phyloP scores from a whole-genome alignment of 2,329 filamentous ascomycete species.

The Ceratocystis cubensis region DNA sequence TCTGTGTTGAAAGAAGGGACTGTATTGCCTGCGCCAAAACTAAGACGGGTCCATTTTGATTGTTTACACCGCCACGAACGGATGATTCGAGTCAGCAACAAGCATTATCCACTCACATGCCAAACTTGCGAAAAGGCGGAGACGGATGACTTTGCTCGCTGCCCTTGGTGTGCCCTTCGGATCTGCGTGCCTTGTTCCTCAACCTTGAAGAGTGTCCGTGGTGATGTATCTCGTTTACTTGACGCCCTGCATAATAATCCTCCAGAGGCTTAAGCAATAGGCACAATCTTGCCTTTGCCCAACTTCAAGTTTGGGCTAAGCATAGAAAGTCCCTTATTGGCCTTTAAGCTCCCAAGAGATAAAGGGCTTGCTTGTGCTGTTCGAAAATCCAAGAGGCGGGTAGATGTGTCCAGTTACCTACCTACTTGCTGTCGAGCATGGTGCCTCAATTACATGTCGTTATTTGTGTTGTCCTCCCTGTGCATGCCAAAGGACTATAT shows the following conservation, averaged over 20 bases:
- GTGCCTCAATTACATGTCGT: too few relatives aligned
- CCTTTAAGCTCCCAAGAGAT: neutral
- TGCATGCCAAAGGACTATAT: too few relatives aligned
- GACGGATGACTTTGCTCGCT: conserved; percentile 36
- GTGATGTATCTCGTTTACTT: conserved; percentile 30
- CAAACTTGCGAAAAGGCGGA: conserved; percentile 33
- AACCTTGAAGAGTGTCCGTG: conserved; percentile 31
- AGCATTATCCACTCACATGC: conserved; percentile 40
- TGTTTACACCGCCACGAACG: conserved; percentile 38
- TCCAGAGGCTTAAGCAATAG: neutral
- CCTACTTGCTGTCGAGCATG: too few relatives aligned
- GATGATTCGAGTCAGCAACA: conserved; percentile 39
- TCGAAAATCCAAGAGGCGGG: neutral
- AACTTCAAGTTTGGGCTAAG: neutral
- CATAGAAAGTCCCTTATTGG: neutral
- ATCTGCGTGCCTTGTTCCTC: conserved; percentile 39
- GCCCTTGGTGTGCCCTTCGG: conserved; percentile 39
- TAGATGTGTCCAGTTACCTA: too few relatives aligned
- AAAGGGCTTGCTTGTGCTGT: neutral
- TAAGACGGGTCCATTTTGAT: conserved; percentile 34
- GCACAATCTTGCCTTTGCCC: neutral
- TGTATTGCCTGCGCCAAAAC: conserved; percentile 32
- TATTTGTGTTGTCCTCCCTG: too few relatives aligned
- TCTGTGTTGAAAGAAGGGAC: conserved; percentile 24
- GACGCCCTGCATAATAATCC: conserved; percentile 1